Base-by-base conservation (phyloP, 768 basidiomycete genomes). In the Cubamyces lactineus region DNA sequence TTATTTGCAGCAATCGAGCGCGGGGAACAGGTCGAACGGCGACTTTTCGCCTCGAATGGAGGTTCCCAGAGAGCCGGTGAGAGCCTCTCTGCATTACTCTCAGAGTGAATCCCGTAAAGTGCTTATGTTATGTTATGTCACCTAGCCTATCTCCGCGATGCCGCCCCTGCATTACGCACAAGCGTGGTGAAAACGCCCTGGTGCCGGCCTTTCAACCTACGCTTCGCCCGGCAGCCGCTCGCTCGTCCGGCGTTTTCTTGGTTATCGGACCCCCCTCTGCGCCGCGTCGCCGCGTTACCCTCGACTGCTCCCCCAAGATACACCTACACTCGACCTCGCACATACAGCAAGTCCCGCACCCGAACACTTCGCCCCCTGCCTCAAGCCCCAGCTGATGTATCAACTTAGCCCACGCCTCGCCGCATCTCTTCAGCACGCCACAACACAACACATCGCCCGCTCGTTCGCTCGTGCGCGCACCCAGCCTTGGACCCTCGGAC, bases 51-150 rank as follows among this genome's bases (percentile, higher is more conserved):
- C 53, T 11, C n/a, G 46, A 38, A 54, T 55, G 17, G 61, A 62
- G 61, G 61, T 62, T 21, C 61, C 61, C 2, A 19, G 61, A 17
- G 61, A 62, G 9, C 53, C 54, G 49, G 61, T 62, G 48, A 50
- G 61, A n/a, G n/a, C n/a, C n/a, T n/a, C n/a, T n/a, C n/a, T n/a
- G n/a, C n/a, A n/a, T n/a, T n/a, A n/a, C n/a, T n/a, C n/a, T n/a
- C n/a, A n/a, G n/a, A n/a, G n/a, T n/a, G n/a, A n/a, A n/a, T n/a
- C n/a, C n/a, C n/a, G n/a, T n/a, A n/a, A n/a, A n/a, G n/a, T n/a
- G n/a, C n/a, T n/a, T n/a, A n/a, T n/a, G n/a, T n/a, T n/a, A n/a
- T n/a, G n/a, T n/a, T n/a, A n/a, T n/a, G n/a, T n/a, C n/a, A n/a
- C n/a, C 16, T 34, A 62, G 61, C 61, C 53, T 2, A 26, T 57